These are phyloP conservation scores for Trypanosoma scelopori DNA, from an alignment of 208 protist genomes.

Conservation along the genomic window DNA sequence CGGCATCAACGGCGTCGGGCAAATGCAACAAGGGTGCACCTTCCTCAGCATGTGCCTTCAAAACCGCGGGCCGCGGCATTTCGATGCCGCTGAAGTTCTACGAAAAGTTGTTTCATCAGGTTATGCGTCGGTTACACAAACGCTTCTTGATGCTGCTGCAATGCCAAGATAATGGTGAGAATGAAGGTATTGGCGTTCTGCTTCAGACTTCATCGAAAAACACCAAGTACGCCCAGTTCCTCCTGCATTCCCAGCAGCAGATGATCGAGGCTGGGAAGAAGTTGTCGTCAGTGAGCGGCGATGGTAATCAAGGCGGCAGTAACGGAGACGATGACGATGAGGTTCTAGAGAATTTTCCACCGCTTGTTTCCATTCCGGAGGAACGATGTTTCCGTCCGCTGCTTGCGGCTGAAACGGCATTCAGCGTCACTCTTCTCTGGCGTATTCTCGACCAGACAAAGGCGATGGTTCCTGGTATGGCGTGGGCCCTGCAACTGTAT, in stretches of 20 bases:
- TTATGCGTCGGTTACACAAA: slow-evolving; percentile 20
- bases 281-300: background rate
- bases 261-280: slow-evolving; percentile 10
- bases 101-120: slow-evolving; percentile 21
- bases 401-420: slow-evolving; percentile 68
- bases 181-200: slow-evolving; percentile 17
- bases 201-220: slow-evolving; percentile 1
- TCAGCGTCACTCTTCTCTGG: slow-evolving; percentile 62
- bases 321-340: background rate
- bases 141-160: slow-evolving; percentile 23
- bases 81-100: slow-evolving; percentile 26
- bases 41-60: background rate
- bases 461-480: slow-evolving; percentile 44
- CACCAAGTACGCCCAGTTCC: slow-evolving; percentile 13
- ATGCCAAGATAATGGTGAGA: slow-evolving; percentile 2
- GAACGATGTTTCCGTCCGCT: slow-evolving; percentile 52
- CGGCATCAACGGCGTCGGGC: background rate
- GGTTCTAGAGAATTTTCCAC: slow-evolving; percentile 9
- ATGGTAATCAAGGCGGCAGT: background rate
- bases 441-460: slow-evolving; percentile 68
- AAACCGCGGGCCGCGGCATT: slow-evolving; percentile 21
- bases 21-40: background rate
- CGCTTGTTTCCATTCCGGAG: slow-evolving; percentile 56
- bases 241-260: slow-evolving; percentile 18
- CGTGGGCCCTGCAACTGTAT: slow-evolving; percentile 63